Base-by-base conservation (phyloP, 140 eudicot genomes). In the Stevia rebaudiana region DNA sequence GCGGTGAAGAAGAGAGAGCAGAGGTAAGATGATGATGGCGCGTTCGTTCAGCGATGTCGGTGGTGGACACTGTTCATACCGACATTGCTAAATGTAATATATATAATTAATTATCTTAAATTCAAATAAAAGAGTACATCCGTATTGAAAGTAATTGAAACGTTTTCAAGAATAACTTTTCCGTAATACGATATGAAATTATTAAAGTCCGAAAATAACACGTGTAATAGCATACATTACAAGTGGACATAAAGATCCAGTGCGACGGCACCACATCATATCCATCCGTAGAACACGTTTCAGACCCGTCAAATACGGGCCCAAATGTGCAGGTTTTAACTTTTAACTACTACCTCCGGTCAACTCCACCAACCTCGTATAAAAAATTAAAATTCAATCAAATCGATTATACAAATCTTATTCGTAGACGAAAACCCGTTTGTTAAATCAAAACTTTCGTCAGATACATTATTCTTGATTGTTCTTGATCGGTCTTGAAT, bases 211-310 rank as follows among this genome's bases (percentile, higher is more conserved):
- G 7, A 42, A 42, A 42, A 17, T 56, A 56, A 54, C 42, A 63
- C 72, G 77, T 63, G 58, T 44, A 11, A 53, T 21, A 13, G 65
- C 66, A 57, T 4, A 72, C 66, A 72, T 49, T 31, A 63, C 58
- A 63, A 40, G 21, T 63, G 58, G 43, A 25, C 5, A 41, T 2
- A 11, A 35, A 43, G 17, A 43, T 72, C 71, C 71, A 52, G 40
- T 72, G 57, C 28, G 40, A 40, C 51, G 52, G 42, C 65, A 72
- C 71, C 70, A 72, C 70, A 19, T 63, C 16, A 39, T 42, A 43
- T 10, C 51, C 72, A 43, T 18, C 18, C n/a, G 49, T 12, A 36
- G 28, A 15, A 72, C 77, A 72, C 77, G 72, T 18, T 55, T 63
- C 41, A 41, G n/a, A 72, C 72, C 59, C 77, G 59, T 63, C 18